Conservation (phyloP, 306 rosid genomes). For the Nissolia schottii region DNA sequence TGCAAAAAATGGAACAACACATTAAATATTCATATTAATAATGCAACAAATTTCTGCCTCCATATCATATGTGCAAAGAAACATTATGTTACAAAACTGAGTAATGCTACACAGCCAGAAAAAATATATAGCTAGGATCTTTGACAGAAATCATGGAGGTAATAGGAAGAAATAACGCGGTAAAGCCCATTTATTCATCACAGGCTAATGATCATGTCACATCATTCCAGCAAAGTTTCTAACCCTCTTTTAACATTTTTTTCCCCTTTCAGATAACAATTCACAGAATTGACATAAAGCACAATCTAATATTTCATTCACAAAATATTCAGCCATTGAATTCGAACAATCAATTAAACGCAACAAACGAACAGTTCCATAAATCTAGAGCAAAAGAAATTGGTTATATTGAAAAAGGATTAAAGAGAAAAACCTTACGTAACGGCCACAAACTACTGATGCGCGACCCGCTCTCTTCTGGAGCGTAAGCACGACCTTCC, state of each 20-base stretch:
- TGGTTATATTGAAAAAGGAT: background rate
- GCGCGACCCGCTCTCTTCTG: slow-evolving; percentile 43
- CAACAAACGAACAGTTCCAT: background rate
- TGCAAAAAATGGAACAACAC: too few relatives aligned
- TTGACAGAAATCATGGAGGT: too few relatives aligned
- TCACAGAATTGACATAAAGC: background rate
- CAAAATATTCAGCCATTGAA: background rate
- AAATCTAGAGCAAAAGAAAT: background rate
- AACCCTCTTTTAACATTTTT: too few relatives aligned
- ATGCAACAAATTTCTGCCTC: background rate
- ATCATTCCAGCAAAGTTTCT: too few relatives aligned
- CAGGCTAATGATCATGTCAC: too few relatives aligned
- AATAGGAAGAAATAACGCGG: too few relatives aligned
- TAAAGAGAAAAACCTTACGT: slow-evolving; percentile 52
- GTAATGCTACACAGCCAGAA: too few relatives aligned
- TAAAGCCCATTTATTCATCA: too few relatives aligned
- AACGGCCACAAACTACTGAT: slow-evolving; percentile 51
- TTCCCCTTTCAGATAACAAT: too few relatives aligned
- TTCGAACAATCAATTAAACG: background rate
- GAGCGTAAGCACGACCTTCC: slow-evolving; percentile 60
- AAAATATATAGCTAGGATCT: too few relatives aligned
- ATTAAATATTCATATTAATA: background rate
- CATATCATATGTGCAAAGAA: slow-evolving; percentile 10
- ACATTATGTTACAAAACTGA: background rate
- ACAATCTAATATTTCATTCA: background rate